phyloP scores from a whole-genome alignment of 306 rosid genomes.

The Morella rubra region DNA sequence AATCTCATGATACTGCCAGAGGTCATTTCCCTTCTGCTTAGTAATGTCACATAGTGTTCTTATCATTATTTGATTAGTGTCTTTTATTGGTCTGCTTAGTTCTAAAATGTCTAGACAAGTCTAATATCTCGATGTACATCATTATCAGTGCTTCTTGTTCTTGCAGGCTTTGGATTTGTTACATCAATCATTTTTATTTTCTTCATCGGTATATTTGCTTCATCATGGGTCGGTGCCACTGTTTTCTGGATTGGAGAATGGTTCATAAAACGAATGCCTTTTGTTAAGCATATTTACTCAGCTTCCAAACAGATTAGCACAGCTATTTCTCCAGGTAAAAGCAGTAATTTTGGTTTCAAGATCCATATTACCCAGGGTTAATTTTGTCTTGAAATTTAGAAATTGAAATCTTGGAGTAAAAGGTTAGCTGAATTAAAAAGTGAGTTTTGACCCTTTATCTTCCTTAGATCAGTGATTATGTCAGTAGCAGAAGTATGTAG shows the following conservation, averaged over 20 bases:
- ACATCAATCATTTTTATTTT: conserved; percentile 44
- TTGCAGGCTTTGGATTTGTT: conserved; percentile 54
- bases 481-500: neutral
- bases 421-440: neutral
- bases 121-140: neutral
- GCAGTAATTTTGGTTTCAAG: neutral
- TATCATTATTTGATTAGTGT: neutral
- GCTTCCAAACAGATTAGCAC: conserved; percentile 58
- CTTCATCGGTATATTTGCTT: conserved; percentile 50
- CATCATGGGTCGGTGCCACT: conserved; percentile 60
- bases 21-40: neutral
- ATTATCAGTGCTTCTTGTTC: conserved; percentile 11
- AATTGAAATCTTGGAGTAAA: neutral
- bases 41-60: neutral
- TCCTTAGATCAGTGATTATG: neutral
- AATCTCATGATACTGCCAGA: neutral
- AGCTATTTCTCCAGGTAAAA: conserved; percentile 54
- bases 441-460: neutral
- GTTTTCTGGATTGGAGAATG: conserved; percentile 52
- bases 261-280: conserved; percentile 57
- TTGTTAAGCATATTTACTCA: conserved; percentile 55
- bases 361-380: neutral
- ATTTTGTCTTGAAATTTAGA: neutral
- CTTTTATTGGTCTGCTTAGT: too few relatives aligned
- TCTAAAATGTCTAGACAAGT: neutral